Base-by-base conservation (phyloP, 148 eudicot species). In the Selenicereus undatus region DNA sequence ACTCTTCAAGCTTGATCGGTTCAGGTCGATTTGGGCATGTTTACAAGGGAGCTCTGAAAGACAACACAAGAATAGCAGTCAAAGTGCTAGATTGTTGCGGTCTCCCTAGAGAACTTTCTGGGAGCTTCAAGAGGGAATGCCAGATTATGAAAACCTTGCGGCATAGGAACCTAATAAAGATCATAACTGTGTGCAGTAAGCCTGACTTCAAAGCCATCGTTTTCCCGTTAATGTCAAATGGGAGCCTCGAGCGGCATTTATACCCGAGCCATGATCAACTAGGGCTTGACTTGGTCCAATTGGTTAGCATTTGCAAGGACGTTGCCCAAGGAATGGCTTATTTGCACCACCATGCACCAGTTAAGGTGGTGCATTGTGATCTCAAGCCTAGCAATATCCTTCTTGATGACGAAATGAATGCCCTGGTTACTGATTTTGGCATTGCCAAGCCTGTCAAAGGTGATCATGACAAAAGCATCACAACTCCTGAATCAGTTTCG, bases 381-480 rank as follows among this genome's bases (percentile, higher is more conserved):
- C 93, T 94, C 10, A 94, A 94, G 83, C 98, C 97, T 0, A 94
- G 97, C 85, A 94, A 94, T 76, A 92, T 94, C 82, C 93, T 94
- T 36, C 90, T 94, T 20, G 98, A 94, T 72, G 88, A 94, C 52
- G 90, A 92, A 79, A 90, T 92, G 93, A 89, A 86, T 58, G 98
- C 94, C 68, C 54, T 94, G 74, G 87, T 94, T 0, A 87, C 94
- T 18, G 96, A 94, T 87, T 94, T 94, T 79, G 98, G 98, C 26
- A 92, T 94, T 77, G 80, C 98, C n/a, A 89, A 83, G 81, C 84
- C 92, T 80, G 85, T 89, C 20, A 86, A 85, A 84, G 90, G 86
- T 8, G 87, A 51, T 39, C 43, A 39, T 6, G 87, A 83, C 74
- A 89, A 89, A 24, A 79, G 68, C 78, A 73, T 35, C 39, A 76